These are phyloP conservation scores for Geotrichum bryndzae DNA, from an alignment of 1,139 yeast genomes.

Conservation along the genomic window DNA sequence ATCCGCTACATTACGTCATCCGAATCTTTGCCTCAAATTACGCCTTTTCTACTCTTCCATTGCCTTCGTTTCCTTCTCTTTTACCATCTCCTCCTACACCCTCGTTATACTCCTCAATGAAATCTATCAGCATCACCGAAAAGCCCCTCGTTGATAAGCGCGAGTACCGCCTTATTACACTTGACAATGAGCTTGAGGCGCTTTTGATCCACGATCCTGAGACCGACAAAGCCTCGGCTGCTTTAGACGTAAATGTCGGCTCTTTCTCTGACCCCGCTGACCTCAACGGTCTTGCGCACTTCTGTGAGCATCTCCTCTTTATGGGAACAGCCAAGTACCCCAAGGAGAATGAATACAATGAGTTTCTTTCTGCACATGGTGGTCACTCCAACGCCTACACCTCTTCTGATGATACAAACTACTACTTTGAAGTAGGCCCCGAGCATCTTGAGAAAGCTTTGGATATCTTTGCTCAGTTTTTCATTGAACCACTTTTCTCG, in stretches of 20 bases:
- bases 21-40: too few relatives aligned
- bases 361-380: slow-evolving; percentile 66
- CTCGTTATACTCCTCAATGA: background rate
- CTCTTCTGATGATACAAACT: slow-evolving; percentile 82
- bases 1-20: too few relatives aligned
- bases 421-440: slow-evolving; percentile 76
- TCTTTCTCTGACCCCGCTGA: slow-evolving; percentile 71
- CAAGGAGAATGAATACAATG: slow-evolving; percentile 78
- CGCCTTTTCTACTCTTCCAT: background rate
- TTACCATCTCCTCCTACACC: background rate
- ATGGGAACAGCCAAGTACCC: slow-evolving; percentile 98
- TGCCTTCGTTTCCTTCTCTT: background rate
- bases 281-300: slow-evolving; percentile 87
- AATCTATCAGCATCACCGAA: slow-evolving; percentile 20
- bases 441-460: slow-evolving; percentile 78
- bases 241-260: slow-evolving; percentile 88
- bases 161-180: slow-evolving; percentile 57
- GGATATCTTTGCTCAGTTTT: slow-evolving; percentile 89
- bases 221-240: slow-evolving; percentile 91
- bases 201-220: slow-evolving; percentile 73
- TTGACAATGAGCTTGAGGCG: slow-evolving; percentile 66
- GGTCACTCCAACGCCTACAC: slow-evolving; percentile 80
- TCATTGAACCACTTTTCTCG: slow-evolving; percentile 76
- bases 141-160: slow-evolving; percentile 56
- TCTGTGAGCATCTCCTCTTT: slow-evolving; percentile 89